Base-by-base conservation (phyloP, 2,329 filamentous ascomycete genomes). In the Exophiala viscosa region DNA sequence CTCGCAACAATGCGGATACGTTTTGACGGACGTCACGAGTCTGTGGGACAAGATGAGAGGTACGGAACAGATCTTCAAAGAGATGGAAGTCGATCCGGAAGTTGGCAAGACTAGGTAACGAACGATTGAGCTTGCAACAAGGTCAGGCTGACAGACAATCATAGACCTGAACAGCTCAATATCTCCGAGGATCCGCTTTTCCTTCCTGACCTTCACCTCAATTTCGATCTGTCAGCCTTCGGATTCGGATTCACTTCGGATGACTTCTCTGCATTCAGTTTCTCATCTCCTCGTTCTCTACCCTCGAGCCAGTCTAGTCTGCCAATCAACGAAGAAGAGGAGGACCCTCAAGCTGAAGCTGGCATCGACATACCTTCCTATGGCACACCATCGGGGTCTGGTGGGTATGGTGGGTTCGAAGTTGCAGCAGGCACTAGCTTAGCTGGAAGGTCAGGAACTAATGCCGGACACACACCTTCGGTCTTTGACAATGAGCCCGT, bases 181-280 rank as follows among this genome's bases (percentile, higher is more conserved):
- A 76, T 97, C 1, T 76, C 81, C 48, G 89, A 97, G 63, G 92
- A 97, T 64, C 90, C 90, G 0, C 78, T 82, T 38, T 96, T 97
- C 65, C 70, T 88, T 8, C 84, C 86, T 0, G 82, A 86, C 39
- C 76, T 84, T 1, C 73, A 78, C 1, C 75, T 86, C 51, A 76
- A 84, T 31, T 66, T 82, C 17, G 76, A 82, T 45, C 64, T 84
- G 13, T 70, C 70, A 9, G 67, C 69, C 2, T 66, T 81, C 34
- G 66, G 73, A 31, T 66, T 81, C 34, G 66, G 73, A 31, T 52
- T 70, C n/a, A 60, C 63, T 10, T 58, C 68, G 2, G 65, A 71
- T 5, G 61, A 67, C 67, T 67, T 69, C 5, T 60, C 52, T 49
- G 63, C 53, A 55, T 70, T 63, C 38, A 67, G 52, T 59, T 14